Percentiles rank a stretch among this genome's conserved stretches.
phyloP scores from a whole-genome alignment of 78 protist species.

The Dictyostelium firmibasis region DNA sequence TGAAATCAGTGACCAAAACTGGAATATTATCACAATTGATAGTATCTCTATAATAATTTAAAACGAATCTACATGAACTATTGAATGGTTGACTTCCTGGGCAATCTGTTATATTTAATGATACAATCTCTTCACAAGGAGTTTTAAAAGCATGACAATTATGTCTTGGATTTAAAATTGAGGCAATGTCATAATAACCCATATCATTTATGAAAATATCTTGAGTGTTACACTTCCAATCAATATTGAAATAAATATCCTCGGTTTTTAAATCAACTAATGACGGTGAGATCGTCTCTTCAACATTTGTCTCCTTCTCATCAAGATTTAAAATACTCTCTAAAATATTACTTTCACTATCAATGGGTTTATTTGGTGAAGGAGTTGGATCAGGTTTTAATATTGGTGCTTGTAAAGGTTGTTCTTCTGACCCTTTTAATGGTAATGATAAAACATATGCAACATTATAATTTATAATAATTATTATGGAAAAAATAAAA shows the following conservation, averaged over 20 bases:
- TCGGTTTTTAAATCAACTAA: background rate
- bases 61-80: background rate
- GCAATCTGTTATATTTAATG: background rate
- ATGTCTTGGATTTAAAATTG: background rate
- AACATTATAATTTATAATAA: no score
- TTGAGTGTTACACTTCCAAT: background rate
- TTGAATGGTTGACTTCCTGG: background rate
- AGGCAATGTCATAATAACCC: background rate
- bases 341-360: background rate
- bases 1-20: background rate
- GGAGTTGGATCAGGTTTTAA: background rate
- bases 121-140: background rate
- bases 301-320: background rate
- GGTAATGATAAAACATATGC: background rate
- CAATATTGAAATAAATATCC: conserved; percentile 8
- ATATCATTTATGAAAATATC: background rate
- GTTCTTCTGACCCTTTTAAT: background rate
- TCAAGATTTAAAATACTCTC: background rate
- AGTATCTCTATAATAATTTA: background rate
- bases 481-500: no score
- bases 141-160: conserved; percentile 1
- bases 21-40: background rate
- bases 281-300: background rate
- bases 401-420: background rate
- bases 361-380: background rate